Percentiles rank a stretch among this genome's conserved stretches.
Conservation (phyloP, 139 green algal species). For the Micromonas commoda region DNA sequence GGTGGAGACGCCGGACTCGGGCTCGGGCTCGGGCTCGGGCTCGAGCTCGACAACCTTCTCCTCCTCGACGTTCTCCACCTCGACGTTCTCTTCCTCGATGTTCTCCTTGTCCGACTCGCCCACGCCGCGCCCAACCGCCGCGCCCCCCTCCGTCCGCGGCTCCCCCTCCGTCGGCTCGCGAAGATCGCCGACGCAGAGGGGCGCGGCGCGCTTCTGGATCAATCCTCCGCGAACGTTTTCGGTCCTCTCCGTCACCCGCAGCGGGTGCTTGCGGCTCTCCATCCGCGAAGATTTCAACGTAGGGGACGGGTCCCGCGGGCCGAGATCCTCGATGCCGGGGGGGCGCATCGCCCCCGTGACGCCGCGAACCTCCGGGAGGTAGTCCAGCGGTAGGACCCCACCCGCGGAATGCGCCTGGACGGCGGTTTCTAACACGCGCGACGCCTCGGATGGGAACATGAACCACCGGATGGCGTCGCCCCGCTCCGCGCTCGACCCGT, state of each 20-base stretch:
- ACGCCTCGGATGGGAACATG: constrained; percentile 27
- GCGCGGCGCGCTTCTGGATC: constrained; percentile 4
- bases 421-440: not conserved
- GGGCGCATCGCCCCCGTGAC: constrained; percentile 8
- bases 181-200: constrained; percentile 9
- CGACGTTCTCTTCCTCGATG: not conserved
- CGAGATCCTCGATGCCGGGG: not conserved
- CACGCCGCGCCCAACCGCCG: no score
- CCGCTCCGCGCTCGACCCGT: not conserved
- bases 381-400: not conserved
- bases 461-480: constrained; percentile 30
- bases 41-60: not conserved
- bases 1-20: no score
- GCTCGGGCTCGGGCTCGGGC: not conserved
- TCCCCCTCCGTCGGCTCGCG: constrained; percentile 7
- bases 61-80: not conserved
- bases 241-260: constrained; percentile 10
- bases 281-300: not conserved
- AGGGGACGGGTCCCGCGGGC: not conserved
- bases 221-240: not conserved
- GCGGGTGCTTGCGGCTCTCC: constrained; percentile 28
- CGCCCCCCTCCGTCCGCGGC: not conserved
- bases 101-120: no score
- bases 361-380: not conserved
- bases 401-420: not conserved